These are phyloP conservation scores for Clonostachys solani DNA, from an alignment of 2,329 filamentous ascomycete genomes.

Conservation along the genomic window DNA sequence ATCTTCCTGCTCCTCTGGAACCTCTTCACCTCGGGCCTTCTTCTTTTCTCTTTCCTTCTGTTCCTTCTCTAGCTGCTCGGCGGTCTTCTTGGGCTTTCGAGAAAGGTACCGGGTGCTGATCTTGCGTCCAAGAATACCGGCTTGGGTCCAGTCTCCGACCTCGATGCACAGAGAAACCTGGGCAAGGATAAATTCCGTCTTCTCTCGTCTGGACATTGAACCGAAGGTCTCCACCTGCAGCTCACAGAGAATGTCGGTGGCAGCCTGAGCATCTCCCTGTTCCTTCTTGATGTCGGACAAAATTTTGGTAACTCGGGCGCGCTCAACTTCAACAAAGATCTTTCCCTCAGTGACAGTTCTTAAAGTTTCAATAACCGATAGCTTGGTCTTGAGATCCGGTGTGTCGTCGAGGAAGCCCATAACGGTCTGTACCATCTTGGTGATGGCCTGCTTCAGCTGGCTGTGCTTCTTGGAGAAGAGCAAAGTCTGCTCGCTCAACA, in stretches of 20 bases:
- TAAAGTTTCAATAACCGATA: constrained; percentile 90
- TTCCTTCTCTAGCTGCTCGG: constrained; percentile 87
- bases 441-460: constrained; percentile 98
- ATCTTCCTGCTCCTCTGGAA: constrained; percentile 72
- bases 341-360: constrained; percentile 98
- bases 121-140: constrained; percentile 89
- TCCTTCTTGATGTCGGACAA: constrained; percentile 96
- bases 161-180: constrained; percentile 95
- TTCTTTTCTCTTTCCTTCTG: constrained; percentile 85
- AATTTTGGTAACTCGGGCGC: constrained; percentile 90
- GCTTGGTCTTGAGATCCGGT: constrained; percentile 80
- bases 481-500: constrained; percentile 95
- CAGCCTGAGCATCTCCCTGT: constrained; percentile 86
- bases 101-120: constrained; percentile 92
- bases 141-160: constrained; percentile 93
- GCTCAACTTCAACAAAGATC: constrained; percentile 99
- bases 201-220: constrained; percentile 94
- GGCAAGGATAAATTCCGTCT: constrained; percentile 97
- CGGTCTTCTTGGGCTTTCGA: constrained; percentile 84
- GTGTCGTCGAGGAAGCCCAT: constrained; percentile 89
- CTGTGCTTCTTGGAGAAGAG: constrained; percentile 99
- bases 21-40: constrained; percentile 73
- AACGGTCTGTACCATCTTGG: constrained; percentile 97
- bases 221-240: constrained; percentile 98
- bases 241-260: constrained; percentile 91